These are phyloP conservation scores for Eucalyptus sp. DNA, from an alignment of 345 rosid species.

Conservation along the genomic window DNA sequence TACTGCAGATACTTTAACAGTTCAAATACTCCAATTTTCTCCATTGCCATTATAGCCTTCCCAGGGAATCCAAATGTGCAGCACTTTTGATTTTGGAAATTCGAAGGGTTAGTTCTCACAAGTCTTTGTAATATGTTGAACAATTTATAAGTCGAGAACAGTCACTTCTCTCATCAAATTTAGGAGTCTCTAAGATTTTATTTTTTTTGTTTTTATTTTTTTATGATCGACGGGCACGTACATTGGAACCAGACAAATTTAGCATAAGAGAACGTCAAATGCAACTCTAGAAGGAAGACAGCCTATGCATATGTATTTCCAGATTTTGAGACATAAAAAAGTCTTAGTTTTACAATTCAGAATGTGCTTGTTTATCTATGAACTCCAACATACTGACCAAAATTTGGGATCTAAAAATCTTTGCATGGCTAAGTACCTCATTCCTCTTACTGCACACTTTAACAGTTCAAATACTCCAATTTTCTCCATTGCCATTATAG, in stretches of 20 bases:
- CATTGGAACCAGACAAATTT: neutral
- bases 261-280: too few species aligned
- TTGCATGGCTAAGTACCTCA: neutral
- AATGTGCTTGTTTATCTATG: neutral
- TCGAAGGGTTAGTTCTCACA: neutral
- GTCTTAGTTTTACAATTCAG: neutral
- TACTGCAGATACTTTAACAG: neutral
- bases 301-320: too few species aligned
- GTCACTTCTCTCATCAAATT: neutral
- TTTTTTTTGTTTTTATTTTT: neutral
- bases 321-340: neutral
- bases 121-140: neutral
- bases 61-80: neutral
- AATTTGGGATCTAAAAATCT: neutral
- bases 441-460: neutral
- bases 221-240: neutral
- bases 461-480: neutral
- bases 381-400: neutral
- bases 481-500: neutral
- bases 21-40: neutral
- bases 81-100: neutral
- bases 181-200: neutral
- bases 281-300: too few species aligned
- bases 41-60: neutral
- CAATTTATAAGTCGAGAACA: neutral